phyloP scores from a whole-genome alignment of 768 basidiomycete species.

The Tricholoma bakamatsutake region DNA sequence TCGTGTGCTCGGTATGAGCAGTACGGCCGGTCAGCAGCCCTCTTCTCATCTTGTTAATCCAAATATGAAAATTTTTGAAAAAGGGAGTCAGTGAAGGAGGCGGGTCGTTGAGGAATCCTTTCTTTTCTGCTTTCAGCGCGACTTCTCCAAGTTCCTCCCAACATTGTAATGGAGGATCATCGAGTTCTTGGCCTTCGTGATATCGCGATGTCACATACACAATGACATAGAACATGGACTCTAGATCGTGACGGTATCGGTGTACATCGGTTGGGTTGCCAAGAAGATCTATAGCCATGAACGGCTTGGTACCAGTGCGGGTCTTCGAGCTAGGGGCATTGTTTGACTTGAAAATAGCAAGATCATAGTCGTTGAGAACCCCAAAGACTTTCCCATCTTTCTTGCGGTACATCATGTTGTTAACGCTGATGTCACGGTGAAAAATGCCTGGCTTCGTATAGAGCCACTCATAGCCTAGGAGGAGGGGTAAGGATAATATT shows the following conservation, averaged over 20 bases:
- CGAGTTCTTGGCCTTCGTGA: background rate
- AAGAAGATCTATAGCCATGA: slow-evolving; percentile 15
- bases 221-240: slow-evolving; percentile 10
- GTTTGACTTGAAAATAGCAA: background rate
- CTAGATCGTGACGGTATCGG: slow-evolving; percentile 11
- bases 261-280: slow-evolving; percentile 4
- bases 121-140: background rate
- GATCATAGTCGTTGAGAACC: background rate
- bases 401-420: slow-evolving; percentile 1
- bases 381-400: background rate
- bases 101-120: background rate
- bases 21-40: too few relatives aligned
- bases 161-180: background rate
- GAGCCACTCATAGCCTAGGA: background rate
- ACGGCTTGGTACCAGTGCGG: slow-evolving; percentile 13
- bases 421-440: background rate
- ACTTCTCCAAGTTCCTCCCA: background rate
- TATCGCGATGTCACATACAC: background rate
- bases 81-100: background rate
- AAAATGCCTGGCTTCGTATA: background rate
- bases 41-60: too few relatives aligned
- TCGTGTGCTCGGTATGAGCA: too few relatives aligned
- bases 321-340: background rate
- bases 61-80: background rate
- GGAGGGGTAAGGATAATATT: background rate